Conservation (phyloP, 768 basidiomycete genomes). For the Austroboletus festivus region DNA sequence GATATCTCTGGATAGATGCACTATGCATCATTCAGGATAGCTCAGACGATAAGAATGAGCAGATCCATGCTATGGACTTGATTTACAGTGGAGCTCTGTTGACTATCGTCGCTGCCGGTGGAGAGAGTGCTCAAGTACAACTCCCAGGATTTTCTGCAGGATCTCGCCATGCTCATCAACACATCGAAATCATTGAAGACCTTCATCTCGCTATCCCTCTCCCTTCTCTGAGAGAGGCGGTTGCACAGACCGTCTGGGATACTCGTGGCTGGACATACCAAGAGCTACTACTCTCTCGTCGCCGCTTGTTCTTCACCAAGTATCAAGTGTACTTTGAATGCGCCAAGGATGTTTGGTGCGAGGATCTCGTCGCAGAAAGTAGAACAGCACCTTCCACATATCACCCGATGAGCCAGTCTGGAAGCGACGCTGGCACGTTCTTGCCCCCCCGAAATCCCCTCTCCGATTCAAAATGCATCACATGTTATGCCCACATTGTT, state of each 20-base stretch:
- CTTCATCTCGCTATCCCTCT: conserved; percentile 23
- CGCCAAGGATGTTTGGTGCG: conserved; percentile 18
- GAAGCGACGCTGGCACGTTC: background rate
- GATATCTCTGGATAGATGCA: conserved; percentile 25
- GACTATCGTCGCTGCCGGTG: conserved; percentile 20
- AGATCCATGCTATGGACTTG: conserved; percentile 18
- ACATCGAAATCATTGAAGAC: conserved; percentile 17
- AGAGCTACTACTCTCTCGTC: conserved; percentile 19
- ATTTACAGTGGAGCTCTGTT: conserved; percentile 16
- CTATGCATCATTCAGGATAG: conserved; percentile 25
- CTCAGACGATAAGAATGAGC: conserved; percentile 13
- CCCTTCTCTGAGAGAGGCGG: conserved; percentile 6
- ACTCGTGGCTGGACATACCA: conserved; percentile 27
- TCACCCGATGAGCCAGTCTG: background rate
- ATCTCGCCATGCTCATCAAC: conserved; percentile 13
- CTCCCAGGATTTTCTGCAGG: conserved; percentile 12
- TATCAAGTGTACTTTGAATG: conserved; percentile 25
- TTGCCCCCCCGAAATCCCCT: background rate
- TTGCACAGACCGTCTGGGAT: conserved; percentile 12
- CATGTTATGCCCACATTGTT: background rate
- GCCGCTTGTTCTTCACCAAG: conserved; percentile 20
- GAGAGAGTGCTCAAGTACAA: conserved; percentile 5
- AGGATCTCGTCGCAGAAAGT: conserved; percentile 22
- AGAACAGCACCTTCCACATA: background rate
- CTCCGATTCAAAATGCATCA: background rate